Percentiles rank a stretch among this genome's conserved stretches.
phyloP scores from a whole-genome alignment of 495 filamentous ascomycete species.

The Talaromyces trachyspermus region DNA sequence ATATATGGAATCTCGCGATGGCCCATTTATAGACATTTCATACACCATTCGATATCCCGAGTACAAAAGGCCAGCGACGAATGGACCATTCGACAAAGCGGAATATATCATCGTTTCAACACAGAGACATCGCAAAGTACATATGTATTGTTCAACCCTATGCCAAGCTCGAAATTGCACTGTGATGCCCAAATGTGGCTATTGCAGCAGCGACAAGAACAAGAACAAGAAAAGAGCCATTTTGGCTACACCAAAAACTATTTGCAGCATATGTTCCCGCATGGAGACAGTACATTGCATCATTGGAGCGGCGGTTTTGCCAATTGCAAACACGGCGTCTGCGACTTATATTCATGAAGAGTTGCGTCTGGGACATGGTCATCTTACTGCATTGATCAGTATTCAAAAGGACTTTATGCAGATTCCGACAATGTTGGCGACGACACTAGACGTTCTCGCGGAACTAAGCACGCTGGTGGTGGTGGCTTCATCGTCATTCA shows the following conservation, averaged over 20 bases:
- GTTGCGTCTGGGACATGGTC: constrained; percentile 23
- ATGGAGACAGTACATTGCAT: constrained; percentile 33
- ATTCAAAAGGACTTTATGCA: constrained; percentile 5
- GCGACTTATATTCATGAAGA: constrained; percentile 25
- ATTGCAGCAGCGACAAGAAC: background rate
- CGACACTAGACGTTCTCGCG: constrained; percentile 16
- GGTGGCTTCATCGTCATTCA: background rate
- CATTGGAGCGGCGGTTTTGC: constrained; percentile 26
- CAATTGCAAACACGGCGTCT: constrained; percentile 17
- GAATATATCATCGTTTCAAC: constrained; percentile 2
- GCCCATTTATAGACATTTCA: background rate
- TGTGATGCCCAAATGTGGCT: background rate
- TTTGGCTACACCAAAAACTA: constrained; percentile 26
- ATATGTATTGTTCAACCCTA: constrained; percentile 4
- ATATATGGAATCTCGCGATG: background rate
- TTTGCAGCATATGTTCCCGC: constrained; percentile 30
- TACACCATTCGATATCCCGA: constrained; percentile 6
- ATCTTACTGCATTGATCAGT: constrained; percentile 6
- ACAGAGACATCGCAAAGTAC: background rate
- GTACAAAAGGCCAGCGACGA: background rate
- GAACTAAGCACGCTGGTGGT: constrained; percentile 13
- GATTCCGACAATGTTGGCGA: constrained; percentile 15
- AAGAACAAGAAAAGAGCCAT: constrained; percentile 5
- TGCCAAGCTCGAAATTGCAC: constrained; percentile 1
- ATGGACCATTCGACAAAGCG: constrained; percentile 7